Evolutionary conservation across 1,284 basidiomycete species (phyloP), one percentile per base, ranked within the genome.

Genomic region (Malassezia equina): DNA sequence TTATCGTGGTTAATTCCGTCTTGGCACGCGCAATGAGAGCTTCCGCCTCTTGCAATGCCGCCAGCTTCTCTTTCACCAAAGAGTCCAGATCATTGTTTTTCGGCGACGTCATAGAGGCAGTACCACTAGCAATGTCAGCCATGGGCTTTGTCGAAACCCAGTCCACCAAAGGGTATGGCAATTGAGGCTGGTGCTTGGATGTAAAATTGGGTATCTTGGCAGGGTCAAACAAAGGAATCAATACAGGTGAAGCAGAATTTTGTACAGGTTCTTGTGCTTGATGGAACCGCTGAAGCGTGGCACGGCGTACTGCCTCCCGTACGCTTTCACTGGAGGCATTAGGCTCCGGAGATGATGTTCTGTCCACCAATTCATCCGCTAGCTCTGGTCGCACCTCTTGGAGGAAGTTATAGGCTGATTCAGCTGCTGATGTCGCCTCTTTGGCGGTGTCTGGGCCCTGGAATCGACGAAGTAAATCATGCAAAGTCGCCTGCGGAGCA

Each of bases 171-270:
- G 49, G 39, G 34, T 51, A 40, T 34, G 39, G 39, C 19, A 51
- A 29, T 11, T 33, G 34, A 5, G 39, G 15, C 28, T 24, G 15
- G 19, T 27, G 9, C 27, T 40, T 19, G 11, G 25, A 15, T 12
- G 42, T 17, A 44, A 31, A 52, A 43, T 52, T 17, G 31, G 41
- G 51, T 19, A 52, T 29, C 13, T 31, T n/a, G 9, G 42, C 43
- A 24, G 44, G 52, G 24, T 54, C 47, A 28, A 54, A 54, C 15
- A 49, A 28, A 6, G 52, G 52, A 19, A 49, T 48, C 21, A 53
- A 23, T 12, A 24, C 15, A 8, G 51, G 43, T 0, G 39, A 24
- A 11, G 7, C 19, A 8, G 7, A 11, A 7, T 19, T 45, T 12
- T 11, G 2, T 29, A 15, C 7, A 6, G 21, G 23, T 8, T 15